Percentiles rank a stretch among this genome's conserved stretches.
phyloP scores from a whole-genome alignment of 129 eudicot species.

The Flaveria ramosissima region DNA sequence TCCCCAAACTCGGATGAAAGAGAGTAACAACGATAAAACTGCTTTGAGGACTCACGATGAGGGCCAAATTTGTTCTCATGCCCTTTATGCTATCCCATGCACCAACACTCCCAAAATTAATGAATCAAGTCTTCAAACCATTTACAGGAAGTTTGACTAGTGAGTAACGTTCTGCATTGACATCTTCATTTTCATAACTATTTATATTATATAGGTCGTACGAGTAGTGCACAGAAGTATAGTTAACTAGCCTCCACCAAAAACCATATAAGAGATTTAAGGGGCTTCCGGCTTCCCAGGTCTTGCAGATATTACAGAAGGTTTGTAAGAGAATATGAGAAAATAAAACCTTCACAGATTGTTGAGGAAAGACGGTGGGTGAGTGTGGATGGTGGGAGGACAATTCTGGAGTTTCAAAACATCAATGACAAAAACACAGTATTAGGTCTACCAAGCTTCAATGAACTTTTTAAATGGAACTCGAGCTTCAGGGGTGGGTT shows the following conservation, averaged over 20 bases:
- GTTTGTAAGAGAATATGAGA: not conserved
- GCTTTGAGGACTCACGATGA: not conserved
- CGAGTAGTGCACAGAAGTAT: too few relatives aligned
- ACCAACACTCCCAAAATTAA: not conserved
- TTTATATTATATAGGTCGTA: too few relatives aligned
- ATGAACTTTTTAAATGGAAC: not conserved
- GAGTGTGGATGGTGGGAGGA: not conserved
- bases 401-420: not conserved
- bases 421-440: not conserved
- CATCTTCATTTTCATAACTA: too few relatives aligned
- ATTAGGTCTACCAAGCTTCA: not conserved
- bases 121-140: constrained; percentile 1
- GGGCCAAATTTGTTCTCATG: not conserved
- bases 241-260: not conserved
- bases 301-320: not conserved
- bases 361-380: too few relatives aligned
- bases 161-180: too few relatives aligned
- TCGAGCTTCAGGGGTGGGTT: not conserved
- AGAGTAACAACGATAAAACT: not conserved
- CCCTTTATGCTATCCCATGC: not conserved
- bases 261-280: not conserved
- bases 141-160: not conserved
- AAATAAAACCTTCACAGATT: not conserved
- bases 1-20: not conserved
- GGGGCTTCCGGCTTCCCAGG: not conserved